Conservation (phyloP, 768 basidiomycete species). For the Rossbeevera mucosa region DNA sequence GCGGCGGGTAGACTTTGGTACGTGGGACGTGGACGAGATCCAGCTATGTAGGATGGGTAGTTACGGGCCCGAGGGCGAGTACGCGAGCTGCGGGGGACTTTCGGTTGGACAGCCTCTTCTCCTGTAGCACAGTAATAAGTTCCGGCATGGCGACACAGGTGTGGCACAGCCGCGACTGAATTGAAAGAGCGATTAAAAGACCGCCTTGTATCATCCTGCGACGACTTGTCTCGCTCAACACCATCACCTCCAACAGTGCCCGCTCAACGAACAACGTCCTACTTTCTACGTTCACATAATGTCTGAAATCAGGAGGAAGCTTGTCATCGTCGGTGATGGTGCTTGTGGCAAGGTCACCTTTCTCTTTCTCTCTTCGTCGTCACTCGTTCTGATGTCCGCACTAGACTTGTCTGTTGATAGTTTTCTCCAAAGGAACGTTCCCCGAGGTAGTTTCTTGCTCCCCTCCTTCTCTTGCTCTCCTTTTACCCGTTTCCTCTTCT, state of each 20-base stretch:
- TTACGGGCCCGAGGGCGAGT: constrained; percentile 57
- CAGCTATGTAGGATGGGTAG: constrained; percentile 74
- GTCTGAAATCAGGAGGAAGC: constrained; percentile 98
- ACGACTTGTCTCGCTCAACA: constrained; percentile 38
- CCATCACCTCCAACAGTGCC: constrained; percentile 35
- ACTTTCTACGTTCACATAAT: constrained; percentile 48
- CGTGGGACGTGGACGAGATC: constrained; percentile 50
- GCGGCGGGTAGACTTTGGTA: constrained; percentile 45
- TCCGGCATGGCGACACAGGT: constrained; percentile 28
- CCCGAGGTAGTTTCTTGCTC: constrained; percentile 60
- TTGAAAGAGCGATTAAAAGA: constrained; percentile 33
- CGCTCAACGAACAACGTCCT: constrained; percentile 27
- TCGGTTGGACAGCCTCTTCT: neutral
- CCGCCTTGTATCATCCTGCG: constrained; percentile 35
- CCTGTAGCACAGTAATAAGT: constrained; percentile 6
- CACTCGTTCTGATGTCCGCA: constrained; percentile 19
- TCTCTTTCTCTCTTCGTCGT: neutral
- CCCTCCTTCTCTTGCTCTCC: neutral
- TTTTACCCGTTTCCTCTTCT: neutral
- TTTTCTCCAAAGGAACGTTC: constrained; percentile 95
- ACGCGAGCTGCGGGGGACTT: constrained; percentile 41
- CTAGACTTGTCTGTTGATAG: constrained; percentile 90
- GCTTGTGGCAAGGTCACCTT: constrained; percentile 84
- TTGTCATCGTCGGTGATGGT: constrained; percentile 98
- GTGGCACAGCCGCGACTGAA: constrained; percentile 28